Base-by-base conservation (phyloP, 495 filamentous ascomycete genomes). In the Chaetomium tenue region DNA sequence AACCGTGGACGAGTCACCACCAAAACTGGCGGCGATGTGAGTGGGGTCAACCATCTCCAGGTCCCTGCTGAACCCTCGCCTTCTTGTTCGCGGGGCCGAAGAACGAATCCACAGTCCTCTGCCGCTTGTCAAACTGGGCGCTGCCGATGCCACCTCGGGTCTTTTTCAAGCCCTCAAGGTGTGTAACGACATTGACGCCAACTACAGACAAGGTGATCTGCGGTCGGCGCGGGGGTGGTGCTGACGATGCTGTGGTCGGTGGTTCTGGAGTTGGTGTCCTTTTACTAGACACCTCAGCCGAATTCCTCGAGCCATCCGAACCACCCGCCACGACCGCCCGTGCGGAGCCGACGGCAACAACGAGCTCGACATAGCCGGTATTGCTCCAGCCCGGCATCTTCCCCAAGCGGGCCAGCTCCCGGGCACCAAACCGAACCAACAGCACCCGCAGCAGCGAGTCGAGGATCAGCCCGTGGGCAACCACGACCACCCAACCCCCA, bases 401-500 rank as follows among this genome's bases (percentile, higher is more conserved):
- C 0, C 58, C 61, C 26, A 71, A n/a, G 64, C 60, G 59, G 0
- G 39, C 50, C 42, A 68, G 20, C 60, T 74, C 73, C 2, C 8
- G 51, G 0, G 70, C 63, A 5, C 67, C 67, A 53, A 58, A 73
- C 57, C 63, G 57, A 20, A 73, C 73, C 22, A 91, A 70, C 44
- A 95, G 74, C 37, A 82, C 79, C 58, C 79, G 79, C 83, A 91
- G 87, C 0, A 96, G 71, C 23, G 84, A 77, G 23, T 82, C 83
- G 0, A 96, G 83, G 25, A 95, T 86, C 33, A 93, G 86, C 46
- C 92, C 92, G 71, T 96, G 92, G 15, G 91, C 86, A 18, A 93
- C 89, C 26, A 93, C 76, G 23, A 85, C 87, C 13, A 93, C 73
- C 2, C 77, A 70, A 7, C 59, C 15, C n/a, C 64, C 13, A 60